Conservation (phyloP, 2,329 filamentous ascomycete species). For the Apiospora saccharicola region DNA sequence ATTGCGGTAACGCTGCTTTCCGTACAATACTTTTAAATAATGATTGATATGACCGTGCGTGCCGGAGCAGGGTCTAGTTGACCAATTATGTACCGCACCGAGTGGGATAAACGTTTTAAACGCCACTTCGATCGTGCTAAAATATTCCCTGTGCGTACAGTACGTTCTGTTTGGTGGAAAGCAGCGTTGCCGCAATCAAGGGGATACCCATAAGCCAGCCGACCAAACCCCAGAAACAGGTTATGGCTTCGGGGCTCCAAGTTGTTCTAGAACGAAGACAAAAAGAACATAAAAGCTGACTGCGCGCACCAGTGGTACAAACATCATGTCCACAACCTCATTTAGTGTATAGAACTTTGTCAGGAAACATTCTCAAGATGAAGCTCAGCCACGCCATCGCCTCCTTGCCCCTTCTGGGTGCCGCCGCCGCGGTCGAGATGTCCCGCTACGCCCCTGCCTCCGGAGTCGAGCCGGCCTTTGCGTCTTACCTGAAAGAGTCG, state of each 20-base stretch:
- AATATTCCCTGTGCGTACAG: too few species aligned
- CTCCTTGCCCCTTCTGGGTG: neutral
- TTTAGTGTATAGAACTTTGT: neutral
- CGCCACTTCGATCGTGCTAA: too few species aligned
- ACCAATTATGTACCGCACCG: too few species aligned
- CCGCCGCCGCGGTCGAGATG: conserved; percentile 12
- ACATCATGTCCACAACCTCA: neutral
- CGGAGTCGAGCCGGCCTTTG: neutral
- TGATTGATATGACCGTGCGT: too few species aligned
- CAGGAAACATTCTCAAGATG: neutral
- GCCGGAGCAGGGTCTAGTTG: too few species aligned
- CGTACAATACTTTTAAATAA: too few species aligned
- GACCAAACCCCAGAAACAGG: neutral
- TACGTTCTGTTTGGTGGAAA: too few species aligned
- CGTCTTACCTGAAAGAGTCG: neutral
- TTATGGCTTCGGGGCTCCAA: neutral
- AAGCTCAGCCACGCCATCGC: neutral
- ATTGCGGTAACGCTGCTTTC: too few species aligned
- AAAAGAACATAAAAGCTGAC: neutral
- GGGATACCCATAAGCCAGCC: too few species aligned
- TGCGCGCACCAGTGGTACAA: neutral
- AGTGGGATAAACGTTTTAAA: too few species aligned
- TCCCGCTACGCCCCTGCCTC: neutral
- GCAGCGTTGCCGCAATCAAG: too few species aligned
- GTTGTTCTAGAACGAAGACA: neutral